Base-by-base conservation (phyloP, 805 yeast species). In the Metschnikowia amazonensis region DNA sequence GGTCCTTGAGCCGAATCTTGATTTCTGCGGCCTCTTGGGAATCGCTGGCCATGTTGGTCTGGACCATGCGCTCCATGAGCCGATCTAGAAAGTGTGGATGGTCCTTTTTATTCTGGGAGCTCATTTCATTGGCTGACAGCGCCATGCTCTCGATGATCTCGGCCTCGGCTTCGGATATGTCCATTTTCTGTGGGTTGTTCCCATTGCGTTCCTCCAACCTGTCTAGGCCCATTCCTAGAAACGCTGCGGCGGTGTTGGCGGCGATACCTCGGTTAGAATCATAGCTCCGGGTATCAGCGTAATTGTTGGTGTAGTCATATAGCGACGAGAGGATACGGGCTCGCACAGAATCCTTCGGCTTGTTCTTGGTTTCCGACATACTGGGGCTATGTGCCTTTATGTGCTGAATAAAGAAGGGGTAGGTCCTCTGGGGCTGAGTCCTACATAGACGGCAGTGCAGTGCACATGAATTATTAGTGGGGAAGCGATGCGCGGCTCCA, bases 51-150 rank as follows among this genome's bases (percentile, higher is more conserved):
- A 80, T 60, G 1, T 81, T 67, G 48, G 73, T 73, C n/a, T 70
- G 62, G 11, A 82, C 57, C 41, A 82, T 55, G 52, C 71, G 73
- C 51, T 80, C 84, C 46, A 83, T 64, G 41, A 83, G 64, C 25
- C 71, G 65, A 57, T 83, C 89, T 45, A 79, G 66, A 56, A 83
- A 83, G 55, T 81, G 86, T 16, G 65, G 67, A 4, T 50, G 45
- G 27, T 52, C 52, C 38, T 37, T 44, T 16, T 44, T 52, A 11
- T 23, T n/a, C 28, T 30, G 42, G 4, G 29, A 30, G 29, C 28
- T 29, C 47, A 48, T 58, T 31, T 63, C 70, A 20, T 59, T 60
- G 0, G 67, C 67, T 10, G 66, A 60, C 45, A 56, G 60, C 0
- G 67, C 65, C 53, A 64, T 55, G 24, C 58, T 60, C 40, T 53